Evolutionary conservation across 192 early-diverging fungal species (phyloP).

Genomic region (Entophlyctis helioformis): DNA sequence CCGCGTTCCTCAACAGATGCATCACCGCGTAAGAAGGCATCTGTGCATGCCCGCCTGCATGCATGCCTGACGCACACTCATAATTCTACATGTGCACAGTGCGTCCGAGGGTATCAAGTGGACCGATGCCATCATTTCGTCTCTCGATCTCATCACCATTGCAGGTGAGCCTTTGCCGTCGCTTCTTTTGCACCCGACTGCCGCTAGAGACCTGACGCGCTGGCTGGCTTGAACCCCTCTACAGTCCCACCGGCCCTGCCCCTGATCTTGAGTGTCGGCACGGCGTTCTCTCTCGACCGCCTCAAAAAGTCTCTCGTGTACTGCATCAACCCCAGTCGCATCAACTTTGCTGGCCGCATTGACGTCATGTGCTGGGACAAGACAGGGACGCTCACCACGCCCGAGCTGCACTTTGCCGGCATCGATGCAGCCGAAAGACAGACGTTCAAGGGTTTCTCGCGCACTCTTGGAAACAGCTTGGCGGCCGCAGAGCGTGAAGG

Average conservation of each 20-base stretch:
- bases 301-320: slow-evolving; percentile 21
- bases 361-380: slow-evolving; percentile 34
- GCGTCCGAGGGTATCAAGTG: neutral
- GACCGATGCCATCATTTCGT: slow-evolving; percentile 8
- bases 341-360: slow-evolving; percentile 27
- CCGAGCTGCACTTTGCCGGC: slow-evolving; percentile 4
- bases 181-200: neutral
- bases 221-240: neutral
- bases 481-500: too few relatives aligned
- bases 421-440: slow-evolving; percentile 4
- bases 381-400: slow-evolving; percentile 16
- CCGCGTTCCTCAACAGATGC: slow-evolving; percentile 22
- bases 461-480: neutral
- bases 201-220: too few relatives aligned
- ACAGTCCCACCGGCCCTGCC: slow-evolving; percentile 31
- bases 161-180: slow-evolving; percentile 8
- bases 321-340: slow-evolving; percentile 28
- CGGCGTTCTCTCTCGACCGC: slow-evolving; percentile 17
- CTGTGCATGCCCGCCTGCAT: too few relatives aligned
- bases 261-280: slow-evolving; percentile 27
- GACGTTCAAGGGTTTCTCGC: slow-evolving; percentile 2
- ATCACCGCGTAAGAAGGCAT: slow-evolving; percentile 13
- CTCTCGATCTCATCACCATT: slow-evolving; percentile 34
- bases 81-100: too few relatives aligned
- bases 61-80: too few relatives aligned